Evolutionary conservation across 2,329 filamentous ascomycete genomes (phyloP), one percentile per base, ranked within the genome.

Genomic region (Cadophora luteo-olivacea): DNA sequence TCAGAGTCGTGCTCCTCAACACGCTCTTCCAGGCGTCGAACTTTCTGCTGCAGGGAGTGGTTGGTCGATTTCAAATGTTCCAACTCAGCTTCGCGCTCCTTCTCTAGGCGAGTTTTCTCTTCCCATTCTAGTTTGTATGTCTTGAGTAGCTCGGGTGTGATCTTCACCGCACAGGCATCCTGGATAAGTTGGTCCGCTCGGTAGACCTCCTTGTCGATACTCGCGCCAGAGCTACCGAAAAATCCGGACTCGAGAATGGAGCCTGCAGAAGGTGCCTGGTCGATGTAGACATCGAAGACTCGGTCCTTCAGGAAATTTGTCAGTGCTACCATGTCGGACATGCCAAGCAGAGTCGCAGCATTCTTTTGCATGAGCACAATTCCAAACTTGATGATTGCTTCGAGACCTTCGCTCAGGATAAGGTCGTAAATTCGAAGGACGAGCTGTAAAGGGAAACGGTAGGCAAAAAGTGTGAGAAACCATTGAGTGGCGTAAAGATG

Each of bases 401-500:
- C 92, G 19, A 99, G 84, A 2, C 97, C 96, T 80, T 98, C 95
- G 58, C 93, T 96, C 22, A 99, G 85, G 63, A 99, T 96, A 66
- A 99, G 83, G 78, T 99, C 96, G 80, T 98, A 99, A 62, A 99
- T 97, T 38, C 96, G 92, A 68, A 99, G 89, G 7, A 99, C 96
- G 11, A 99, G 88, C 78, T 99, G 96, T 8, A 99, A 85, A 9
- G 96, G 96, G 80, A 99, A 99, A 52, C 97, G 92, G 80, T 99
- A 99, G 38, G 95, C 94, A 78, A 99, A 99, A n/a, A 99, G 85
- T 0, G 96, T 99, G 61, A 99, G 86, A 81, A 99, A 99, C 96
- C 96, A 99, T 80, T 99, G 96, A 0, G 96, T 99, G 55, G 96
- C 96, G 78, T 99, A 99, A 9, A 99, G 85, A 77, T 97, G 93